phyloP scores from a whole-genome alignment of 257 asterid genomes.

The Solanum ahanhuiri region DNA sequence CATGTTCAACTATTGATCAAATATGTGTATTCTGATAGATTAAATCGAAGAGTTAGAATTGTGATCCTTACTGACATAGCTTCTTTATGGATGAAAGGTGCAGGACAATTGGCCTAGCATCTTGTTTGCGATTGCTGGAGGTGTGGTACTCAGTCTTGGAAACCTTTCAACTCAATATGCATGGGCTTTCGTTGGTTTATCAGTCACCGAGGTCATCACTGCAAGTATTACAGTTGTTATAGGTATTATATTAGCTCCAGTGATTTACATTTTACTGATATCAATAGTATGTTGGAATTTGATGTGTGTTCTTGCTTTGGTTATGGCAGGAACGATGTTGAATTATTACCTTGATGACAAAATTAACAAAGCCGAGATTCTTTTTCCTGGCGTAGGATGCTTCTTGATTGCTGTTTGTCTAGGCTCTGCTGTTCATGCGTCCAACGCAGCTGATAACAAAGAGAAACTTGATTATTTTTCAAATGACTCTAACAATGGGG shows the following conservation, averaged over 20 bases:
- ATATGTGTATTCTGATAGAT: not conserved
- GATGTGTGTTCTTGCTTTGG: not conserved
- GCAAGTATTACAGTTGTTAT: slow-evolving; percentile 87
- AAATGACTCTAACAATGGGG: slow-evolving; percentile 15
- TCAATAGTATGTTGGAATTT: not conserved
- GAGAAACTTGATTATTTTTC: slow-evolving; percentile 46
- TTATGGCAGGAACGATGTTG: slow-evolving; percentile 60
- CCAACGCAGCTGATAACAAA: slow-evolving; percentile 67
- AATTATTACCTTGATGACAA: slow-evolving; percentile 81
- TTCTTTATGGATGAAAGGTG: slow-evolving; percentile 6
- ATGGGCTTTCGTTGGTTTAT: slow-evolving; percentile 91
- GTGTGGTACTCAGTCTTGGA: slow-evolving; percentile 79
- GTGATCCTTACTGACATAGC: not conserved
- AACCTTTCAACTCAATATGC: slow-evolving; percentile 90
- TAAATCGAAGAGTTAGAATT: not conserved
- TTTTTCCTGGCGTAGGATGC: slow-evolving; percentile 92
- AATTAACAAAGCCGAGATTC: slow-evolving; percentile 88
- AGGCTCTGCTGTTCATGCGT: slow-evolving; percentile 73
- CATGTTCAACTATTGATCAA: not conserved
- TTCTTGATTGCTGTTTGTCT: slow-evolving; percentile 89
- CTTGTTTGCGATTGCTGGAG: slow-evolving; percentile 85
- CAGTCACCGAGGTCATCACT: slow-evolving; percentile 81
- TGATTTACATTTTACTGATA: not conserved
- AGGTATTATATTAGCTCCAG: slow-evolving; percentile 29
- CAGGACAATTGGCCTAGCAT: slow-evolving; percentile 80